Conservation (phyloP, 139 green algal genomes). For the Raphidocelis subcapitata region DNA sequence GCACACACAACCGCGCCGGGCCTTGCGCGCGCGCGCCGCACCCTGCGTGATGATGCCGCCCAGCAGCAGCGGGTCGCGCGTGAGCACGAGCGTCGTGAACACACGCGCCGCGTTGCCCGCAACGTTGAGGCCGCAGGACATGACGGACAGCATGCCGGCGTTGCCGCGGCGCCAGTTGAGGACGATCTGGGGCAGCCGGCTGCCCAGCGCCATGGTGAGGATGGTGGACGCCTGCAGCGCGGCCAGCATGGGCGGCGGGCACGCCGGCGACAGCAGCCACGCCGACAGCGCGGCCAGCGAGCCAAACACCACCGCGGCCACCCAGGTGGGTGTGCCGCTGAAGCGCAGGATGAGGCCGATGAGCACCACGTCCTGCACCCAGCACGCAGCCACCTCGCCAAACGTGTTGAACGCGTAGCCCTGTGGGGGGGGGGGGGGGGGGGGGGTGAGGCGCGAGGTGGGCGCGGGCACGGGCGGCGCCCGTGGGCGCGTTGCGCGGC, state of each 20-base stretch:
- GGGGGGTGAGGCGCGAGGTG: neutral
- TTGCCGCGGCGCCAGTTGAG: slow-evolving; percentile 72
- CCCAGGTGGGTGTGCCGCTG: slow-evolving; percentile 5
- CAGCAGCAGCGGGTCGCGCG: slow-evolving; percentile 49
- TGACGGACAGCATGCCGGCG: slow-evolving; percentile 68
- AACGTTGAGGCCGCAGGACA: slow-evolving; percentile 68
- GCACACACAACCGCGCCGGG: neutral
- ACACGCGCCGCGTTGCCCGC: slow-evolving; percentile 63
- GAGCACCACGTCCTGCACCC: slow-evolving; percentile 64
- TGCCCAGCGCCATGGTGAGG: slow-evolving; percentile 49
- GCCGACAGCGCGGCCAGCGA: slow-evolving; percentile 21
- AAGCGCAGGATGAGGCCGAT: slow-evolving; percentile 56
- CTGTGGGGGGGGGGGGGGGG: slow-evolving; percentile 10
- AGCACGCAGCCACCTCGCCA: slow-evolving; percentile 64
- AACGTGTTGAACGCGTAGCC: slow-evolving; percentile 66
- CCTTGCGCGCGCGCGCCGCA: neutral
- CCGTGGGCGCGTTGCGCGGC: too few species aligned
- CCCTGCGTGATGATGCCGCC: slow-evolving; percentile 28
- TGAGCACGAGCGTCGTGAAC: slow-evolving; percentile 76
- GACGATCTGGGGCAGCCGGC: slow-evolving; percentile 72
- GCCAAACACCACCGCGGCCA: neutral
- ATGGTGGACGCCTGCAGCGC: slow-evolving; percentile 62
- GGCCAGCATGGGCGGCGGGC: slow-evolving; percentile 26
- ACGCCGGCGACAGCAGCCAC: slow-evolving; percentile 40
- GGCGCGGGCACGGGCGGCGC: too few species aligned